Conservation (phyloP, 2,329 filamentous ascomycete species). For the Plenodomus biglobosus region DNA sequence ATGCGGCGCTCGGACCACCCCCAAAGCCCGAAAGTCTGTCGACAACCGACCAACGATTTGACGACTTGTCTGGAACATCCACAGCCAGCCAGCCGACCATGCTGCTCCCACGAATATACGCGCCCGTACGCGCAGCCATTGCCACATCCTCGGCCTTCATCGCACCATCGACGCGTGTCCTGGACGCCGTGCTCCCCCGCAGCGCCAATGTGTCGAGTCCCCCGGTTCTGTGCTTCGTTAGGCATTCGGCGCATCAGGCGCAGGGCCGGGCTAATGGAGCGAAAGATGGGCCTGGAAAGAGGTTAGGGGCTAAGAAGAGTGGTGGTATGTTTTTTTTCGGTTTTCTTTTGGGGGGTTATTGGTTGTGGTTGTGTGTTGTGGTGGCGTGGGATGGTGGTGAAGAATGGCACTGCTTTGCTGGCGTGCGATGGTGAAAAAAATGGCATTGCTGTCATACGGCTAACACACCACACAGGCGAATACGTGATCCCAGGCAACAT, state of each 20-base stretch:
- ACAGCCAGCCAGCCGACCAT: conserved; percentile 36
- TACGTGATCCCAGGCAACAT: conserved; percentile 96
- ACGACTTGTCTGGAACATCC: no score
- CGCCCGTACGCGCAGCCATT: conserved; percentile 39
- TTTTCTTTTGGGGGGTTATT: no score
- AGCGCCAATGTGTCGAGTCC: conserved; percentile 34
- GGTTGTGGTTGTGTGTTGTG: no score
- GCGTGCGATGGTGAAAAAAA: not conserved
- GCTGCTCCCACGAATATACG: conserved; percentile 45
- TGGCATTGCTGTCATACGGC: not conserved
- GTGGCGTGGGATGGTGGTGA: no score
- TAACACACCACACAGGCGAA: conserved; percentile 61
- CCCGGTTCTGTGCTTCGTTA: conserved; percentile 51
- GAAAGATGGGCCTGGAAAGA: conserved; percentile 74
- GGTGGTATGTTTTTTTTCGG: conserved; percentile 61
- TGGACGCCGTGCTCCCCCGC: conserved; percentile 38
- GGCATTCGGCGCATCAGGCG: conserved; percentile 65
- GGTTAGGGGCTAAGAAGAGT: conserved; percentile 90
- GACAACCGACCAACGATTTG: no score
- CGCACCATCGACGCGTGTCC: conserved; percentile 31
- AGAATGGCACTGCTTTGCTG: no score
- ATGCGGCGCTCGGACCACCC: conserved; percentile 10
- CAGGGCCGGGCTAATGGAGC: conserved; percentile 70
- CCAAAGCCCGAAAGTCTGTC: conserved; percentile 33
- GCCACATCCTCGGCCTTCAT: conserved; percentile 21